Evolutionary conservation across 2,329 filamentous ascomycete genomes (phyloP).

Genomic region (Pseudopyrenochaeta lycopersici): DNA sequence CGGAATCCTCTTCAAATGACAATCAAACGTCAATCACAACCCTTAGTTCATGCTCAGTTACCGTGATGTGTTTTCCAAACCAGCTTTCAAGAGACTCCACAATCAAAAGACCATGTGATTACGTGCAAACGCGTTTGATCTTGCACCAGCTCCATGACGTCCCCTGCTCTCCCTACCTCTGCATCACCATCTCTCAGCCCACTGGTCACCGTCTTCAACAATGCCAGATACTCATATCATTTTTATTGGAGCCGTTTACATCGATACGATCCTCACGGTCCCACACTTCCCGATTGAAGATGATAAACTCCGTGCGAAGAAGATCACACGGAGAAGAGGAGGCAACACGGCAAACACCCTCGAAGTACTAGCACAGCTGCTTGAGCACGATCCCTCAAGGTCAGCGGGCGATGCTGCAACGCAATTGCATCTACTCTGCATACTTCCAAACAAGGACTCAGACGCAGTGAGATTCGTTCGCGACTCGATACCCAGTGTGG

Average conservation of each 20-base stretch:
- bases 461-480: conserved; percentile 62
- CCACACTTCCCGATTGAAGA: conserved; percentile 75
- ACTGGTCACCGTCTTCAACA: not conserved
- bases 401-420: not conserved
- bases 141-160: not conserved
- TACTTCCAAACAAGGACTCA: conserved; percentile 65
- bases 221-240: conserved; percentile 61
- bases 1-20: too few relatives aligned
- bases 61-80: not conserved
- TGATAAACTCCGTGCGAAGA: conserved; percentile 73
- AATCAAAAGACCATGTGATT: not conserved
- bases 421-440: conserved; percentile 50
- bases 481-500: conserved; percentile 62
- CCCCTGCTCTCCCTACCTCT: not conserved
- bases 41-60: too few relatives aligned
- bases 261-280: conserved; percentile 70
- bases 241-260: conserved; percentile 73
- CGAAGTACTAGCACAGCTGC: conserved; percentile 71
- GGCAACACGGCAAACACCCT: conserved; percentile 78
- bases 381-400: conserved; percentile 5
- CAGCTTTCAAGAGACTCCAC: not conserved
- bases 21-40: not conserved
- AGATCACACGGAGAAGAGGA: conserved; percentile 68
- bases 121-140: not conserved
- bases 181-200: not conserved